These are phyloP conservation scores for Aureobasidium sp. DNA, from an alignment of 2,329 filamentous ascomycete genomes.

Conservation along the genomic window DNA sequence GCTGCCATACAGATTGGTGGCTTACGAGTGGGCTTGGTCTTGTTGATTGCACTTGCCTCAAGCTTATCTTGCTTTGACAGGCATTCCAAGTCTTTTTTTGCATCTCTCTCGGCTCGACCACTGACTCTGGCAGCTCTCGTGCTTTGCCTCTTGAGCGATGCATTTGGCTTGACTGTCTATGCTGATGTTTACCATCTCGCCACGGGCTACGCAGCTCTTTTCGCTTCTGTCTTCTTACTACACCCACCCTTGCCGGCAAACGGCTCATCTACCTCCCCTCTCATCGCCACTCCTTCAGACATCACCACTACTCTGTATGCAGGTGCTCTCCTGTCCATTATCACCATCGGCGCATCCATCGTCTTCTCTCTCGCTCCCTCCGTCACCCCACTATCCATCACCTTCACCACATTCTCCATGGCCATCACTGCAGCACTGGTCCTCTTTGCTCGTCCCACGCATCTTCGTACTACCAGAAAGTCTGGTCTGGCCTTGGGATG, in stretches of 20 bases:
- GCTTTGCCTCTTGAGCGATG: conserved; percentile 29
- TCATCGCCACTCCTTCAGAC: conserved; percentile 14
- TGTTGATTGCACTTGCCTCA: conserved; percentile 42
- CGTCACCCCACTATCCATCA: conserved; percentile 28
- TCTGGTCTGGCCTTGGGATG: conserved; percentile 29
- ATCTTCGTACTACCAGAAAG: conserved; percentile 33
- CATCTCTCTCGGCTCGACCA: conserved; percentile 29
- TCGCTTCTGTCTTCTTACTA: conserved; percentile 40
- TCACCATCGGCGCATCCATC: conserved; percentile 32
- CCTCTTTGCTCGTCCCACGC: conserved; percentile 35
- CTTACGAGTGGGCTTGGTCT: conserved; percentile 44
- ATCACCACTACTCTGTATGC: conserved; percentile 26
- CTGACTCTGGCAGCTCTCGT: conserved; percentile 31
- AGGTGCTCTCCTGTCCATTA: conserved; percentile 31
- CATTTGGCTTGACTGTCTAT: conserved; percentile 26
- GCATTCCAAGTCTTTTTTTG: conserved; percentile 12
- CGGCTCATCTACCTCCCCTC: conserved; percentile 8
- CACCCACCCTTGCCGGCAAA: conserved; percentile 40
- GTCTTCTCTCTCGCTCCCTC: conserved; percentile 29
- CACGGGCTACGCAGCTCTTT: conserved; percentile 42
- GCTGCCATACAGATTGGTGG: conserved; percentile 49
- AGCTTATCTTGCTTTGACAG: conserved; percentile 32
- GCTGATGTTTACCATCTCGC: conserved; percentile 27
- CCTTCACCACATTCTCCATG: conserved; percentile 36
- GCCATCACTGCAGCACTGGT: conserved; percentile 37